These are phyloP conservation scores for Amanita molliuscula DNA, from an alignment of 768 basidiomycete species.

Conservation along the genomic window DNA sequence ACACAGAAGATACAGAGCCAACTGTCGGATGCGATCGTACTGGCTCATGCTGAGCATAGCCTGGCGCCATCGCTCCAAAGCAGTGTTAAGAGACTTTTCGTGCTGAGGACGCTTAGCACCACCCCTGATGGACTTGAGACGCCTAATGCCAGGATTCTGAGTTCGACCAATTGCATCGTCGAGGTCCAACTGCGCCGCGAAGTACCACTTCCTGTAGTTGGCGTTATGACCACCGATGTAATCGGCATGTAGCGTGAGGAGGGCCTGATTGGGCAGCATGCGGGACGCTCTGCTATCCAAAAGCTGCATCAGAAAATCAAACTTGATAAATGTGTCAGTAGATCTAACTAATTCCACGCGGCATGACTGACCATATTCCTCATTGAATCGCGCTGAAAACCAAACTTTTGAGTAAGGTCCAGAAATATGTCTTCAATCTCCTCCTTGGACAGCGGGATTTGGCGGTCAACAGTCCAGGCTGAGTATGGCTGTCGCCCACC, in stretches of 20 bases:
- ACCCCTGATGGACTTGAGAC: slow-evolving; percentile 59
- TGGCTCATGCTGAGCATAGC: slow-evolving; percentile 99
- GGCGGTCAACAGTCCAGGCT: slow-evolving; percentile 86
- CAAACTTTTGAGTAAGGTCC: slow-evolving; percentile 97
- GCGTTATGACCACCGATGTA: slow-evolving; percentile 98
- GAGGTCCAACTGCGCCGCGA: slow-evolving; percentile 95
- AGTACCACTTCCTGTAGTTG: slow-evolving; percentile 99
- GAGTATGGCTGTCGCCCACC: slow-evolving; percentile 81
- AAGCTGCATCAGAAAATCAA: slow-evolving; percentile 96
- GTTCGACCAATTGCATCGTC: slow-evolving; percentile 92
- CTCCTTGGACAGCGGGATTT: slow-evolving; percentile 97
- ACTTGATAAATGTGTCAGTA: slow-evolving; percentile 32
- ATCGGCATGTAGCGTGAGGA: slow-evolving; percentile 93
- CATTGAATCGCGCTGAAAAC: slow-evolving; percentile 94
- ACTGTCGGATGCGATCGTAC: slow-evolving; percentile 93
- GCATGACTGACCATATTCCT: slow-evolving; percentile 69
- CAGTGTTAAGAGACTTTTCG: slow-evolving; percentile 64
- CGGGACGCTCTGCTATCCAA: slow-evolving; percentile 94
- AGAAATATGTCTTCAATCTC: slow-evolving; percentile 98
- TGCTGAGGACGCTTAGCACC: slow-evolving; percentile 39
- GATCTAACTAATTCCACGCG: not conserved
- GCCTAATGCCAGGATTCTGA: slow-evolving; percentile 84
- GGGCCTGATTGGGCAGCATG: slow-evolving; percentile 93
- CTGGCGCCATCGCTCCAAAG: slow-evolving; percentile 88
- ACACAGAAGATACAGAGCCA: slow-evolving; percentile 88